Evolutionary conservation across 352 stramenopile species (phyloP), one percentile per base, ranked within the genome.

Genomic region (Phytophthora meadii): DNA sequence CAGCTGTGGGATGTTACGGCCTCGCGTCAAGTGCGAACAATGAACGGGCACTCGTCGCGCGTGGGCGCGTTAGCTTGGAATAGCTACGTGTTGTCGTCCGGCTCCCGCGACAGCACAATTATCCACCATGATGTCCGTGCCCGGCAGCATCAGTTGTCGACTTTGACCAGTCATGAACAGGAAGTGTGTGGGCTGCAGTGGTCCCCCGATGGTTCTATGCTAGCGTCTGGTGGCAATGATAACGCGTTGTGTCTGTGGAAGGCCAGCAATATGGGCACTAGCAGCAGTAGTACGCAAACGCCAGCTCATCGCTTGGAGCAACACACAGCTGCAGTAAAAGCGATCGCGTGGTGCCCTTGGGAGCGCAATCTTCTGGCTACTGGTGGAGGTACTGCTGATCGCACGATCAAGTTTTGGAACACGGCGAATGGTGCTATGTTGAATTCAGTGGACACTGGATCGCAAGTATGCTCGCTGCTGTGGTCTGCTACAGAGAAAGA

Each of bases 321-420:
- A 22, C 98, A 99, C 80, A 92, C 76, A 73, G 97, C 97, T 7
- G 97, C 97, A 28, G 97, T 99, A 22, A 99, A 99, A 72, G 97
- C 98, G 17, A 89, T 99, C 51, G 97, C 97, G 5, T 99, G 98
- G 98, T 99, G 95, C 72, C 98, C 98, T 8, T 98, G 98, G 85
- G 95, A 99, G 66, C 93, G 95, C 15, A 97, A 99, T 67, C 63
- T 99, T 8, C 87, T 99, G 39, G 98, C 98, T 1, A 98, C 95
- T 10, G 98, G 98, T 51, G 98, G 97, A 30, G 98, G 98, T 62
- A 99, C 98, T 19, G 97, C 97, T 17, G 98, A 99, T 80, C 84
- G 97, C 36, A 97, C 90, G 54, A 99, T 99, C 81, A 99, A 99
- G 80, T 98, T 99, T 65, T 99, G 98, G 98, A 99, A 99, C 76